phyloP scores from a whole-genome alignment of 805 yeast species.

The Wickerhamomyces alni region DNA sequence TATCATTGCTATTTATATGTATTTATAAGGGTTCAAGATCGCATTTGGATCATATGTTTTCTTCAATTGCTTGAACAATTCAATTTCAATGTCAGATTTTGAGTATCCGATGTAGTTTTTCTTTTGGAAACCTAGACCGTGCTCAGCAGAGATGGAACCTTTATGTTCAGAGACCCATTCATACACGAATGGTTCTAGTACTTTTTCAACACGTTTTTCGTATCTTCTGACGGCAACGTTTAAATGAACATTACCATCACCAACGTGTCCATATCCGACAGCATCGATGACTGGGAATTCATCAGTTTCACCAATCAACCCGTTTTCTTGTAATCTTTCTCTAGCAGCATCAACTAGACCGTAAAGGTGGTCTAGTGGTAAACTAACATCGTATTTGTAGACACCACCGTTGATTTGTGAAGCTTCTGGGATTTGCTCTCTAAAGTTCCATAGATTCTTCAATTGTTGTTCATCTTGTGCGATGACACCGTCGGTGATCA shows the following conservation, averaged over 20 bases:
- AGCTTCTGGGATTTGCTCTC: conserved; percentile 92
- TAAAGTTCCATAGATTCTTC: conserved; percentile 85
- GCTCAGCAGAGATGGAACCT: conserved; percentile 96
- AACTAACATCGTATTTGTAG: conserved; percentile 92
- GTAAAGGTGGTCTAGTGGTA: conserved; percentile 79
- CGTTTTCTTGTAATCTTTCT: conserved; percentile 47
- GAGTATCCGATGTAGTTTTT: conserved; percentile 83
- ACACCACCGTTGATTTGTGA: conserved; percentile 85
- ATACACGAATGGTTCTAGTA: conserved; percentile 89
- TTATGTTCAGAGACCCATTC: conserved; percentile 69
- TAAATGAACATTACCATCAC: conserved; percentile 94
- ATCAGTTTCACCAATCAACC: conserved; percentile 57
- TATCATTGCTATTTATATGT: conserved; percentile 43
- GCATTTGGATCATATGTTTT: conserved; percentile 83
- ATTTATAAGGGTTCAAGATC: conserved; percentile 93
- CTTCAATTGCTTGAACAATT: conserved; percentile 74
- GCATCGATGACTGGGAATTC: conserved; percentile 79
- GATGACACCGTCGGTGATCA: conserved; percentile 88
- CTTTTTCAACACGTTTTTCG: conserved; percentile 68
- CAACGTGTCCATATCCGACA: conserved; percentile 96
- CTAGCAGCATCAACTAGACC: conserved; percentile 77
- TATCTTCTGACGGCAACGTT: conserved; percentile 88
- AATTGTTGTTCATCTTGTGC: conserved; percentile 93
- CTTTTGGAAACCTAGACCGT: conserved; percentile 96
- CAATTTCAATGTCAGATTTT: conserved; percentile 65